These are phyloP conservation scores for Cladosporium sp. DNA, from an alignment of 2,329 filamentous ascomycete species.

Conservation along the genomic window DNA sequence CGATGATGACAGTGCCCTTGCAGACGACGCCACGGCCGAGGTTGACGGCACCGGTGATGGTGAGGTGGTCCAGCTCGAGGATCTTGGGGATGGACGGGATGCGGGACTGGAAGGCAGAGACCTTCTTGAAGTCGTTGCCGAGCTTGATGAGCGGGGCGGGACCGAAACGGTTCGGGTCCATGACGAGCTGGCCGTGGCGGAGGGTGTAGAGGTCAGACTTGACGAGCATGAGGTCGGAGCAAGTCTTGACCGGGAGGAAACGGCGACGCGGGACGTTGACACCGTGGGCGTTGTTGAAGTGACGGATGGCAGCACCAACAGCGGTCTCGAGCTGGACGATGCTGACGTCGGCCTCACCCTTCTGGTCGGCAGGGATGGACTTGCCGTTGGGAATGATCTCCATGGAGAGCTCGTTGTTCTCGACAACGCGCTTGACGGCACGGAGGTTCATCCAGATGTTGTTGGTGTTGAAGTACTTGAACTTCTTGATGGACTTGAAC, in stretches of 20 bases:
- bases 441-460: slow-evolving; percentile 99
- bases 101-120: slow-evolving; percentile 88
- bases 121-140: slow-evolving; percentile 99
- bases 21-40: slow-evolving; percentile 90
- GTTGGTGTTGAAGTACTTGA: slow-evolving; percentile 99
- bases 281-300: slow-evolving; percentile 97
- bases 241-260: slow-evolving; percentile 99
- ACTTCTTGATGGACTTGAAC: slow-evolving; percentile 99
- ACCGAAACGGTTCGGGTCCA: slow-evolving; percentile 93
- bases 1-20: slow-evolving; percentile 98
- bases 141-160: slow-evolving; percentile 98
- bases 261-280: slow-evolving; percentile 96
- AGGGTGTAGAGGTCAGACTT: slow-evolving; percentile 99
- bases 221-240: slow-evolving; percentile 98
- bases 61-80: slow-evolving; percentile 87
- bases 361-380: slow-evolving; percentile 97
- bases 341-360: slow-evolving; percentile 96
- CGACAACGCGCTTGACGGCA: slow-evolving; percentile 96
- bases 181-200: slow-evolving; percentile 95
- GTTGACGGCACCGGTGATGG: slow-evolving; percentile 96
- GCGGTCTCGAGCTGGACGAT: slow-evolving; percentile 98
- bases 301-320: slow-evolving; percentile 94
- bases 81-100: slow-evolving; percentile 86
- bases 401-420: slow-evolving; percentile 97
- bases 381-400: slow-evolving; percentile 99